A percentile compares a stretch with the other conserved stretches of the same genome.
Conservation (phyloP, 2,329 filamentous ascomycete species). For the Magnaporthales sp. region DNA sequence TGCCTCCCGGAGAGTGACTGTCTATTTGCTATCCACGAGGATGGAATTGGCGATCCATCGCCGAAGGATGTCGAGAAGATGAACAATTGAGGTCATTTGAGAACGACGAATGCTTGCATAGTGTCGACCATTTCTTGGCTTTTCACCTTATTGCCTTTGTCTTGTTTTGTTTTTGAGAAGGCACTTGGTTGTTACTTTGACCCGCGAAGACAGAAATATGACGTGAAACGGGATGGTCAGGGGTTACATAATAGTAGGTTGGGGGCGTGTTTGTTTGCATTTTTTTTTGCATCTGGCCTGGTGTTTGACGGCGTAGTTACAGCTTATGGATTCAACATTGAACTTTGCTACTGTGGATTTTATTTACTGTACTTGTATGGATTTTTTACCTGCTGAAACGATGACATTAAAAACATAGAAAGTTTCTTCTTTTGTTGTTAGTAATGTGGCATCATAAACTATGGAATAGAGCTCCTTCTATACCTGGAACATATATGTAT, state of each 20-base stretch:
- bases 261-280: background rate
- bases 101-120: constrained; percentile 10
- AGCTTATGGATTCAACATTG: background rate
- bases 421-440: too few relatives aligned
- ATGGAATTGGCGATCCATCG: constrained; percentile 90
- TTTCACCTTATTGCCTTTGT: background rate
- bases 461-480: too few relatives aligned
- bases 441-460: too few relatives aligned
- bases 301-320: constrained; percentile 3
- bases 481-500: too few relatives aligned
- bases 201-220: background rate
- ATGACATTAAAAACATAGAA: background rate
- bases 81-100: background rate
- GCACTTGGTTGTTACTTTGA: background rate
- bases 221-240: background rate
- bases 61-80: constrained; percentile 88
- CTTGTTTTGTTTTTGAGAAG: background rate
- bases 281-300: constrained; percentile 4
- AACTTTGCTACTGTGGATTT: background rate
- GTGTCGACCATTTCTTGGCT: background rate
- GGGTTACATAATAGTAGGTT: background rate
- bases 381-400: too few relatives aligned
- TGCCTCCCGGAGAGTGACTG: constrained; percentile 95
- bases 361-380: background rate
- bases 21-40: constrained; percentile 92